Base-by-base conservation (phyloP, 805 yeast species). In the Candida odintsovae region DNA sequence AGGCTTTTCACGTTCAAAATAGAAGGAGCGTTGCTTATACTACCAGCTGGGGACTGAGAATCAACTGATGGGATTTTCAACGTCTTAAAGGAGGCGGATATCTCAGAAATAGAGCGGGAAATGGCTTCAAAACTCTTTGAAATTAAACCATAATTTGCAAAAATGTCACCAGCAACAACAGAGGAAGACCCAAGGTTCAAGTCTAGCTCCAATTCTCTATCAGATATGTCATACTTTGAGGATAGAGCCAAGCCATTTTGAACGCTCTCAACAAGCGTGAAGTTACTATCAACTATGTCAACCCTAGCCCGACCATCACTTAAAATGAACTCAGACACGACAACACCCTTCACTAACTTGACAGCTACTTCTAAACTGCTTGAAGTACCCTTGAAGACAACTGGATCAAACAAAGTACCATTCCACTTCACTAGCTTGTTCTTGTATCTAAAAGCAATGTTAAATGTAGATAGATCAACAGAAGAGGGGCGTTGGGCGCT, bases 381-480 rank as follows among this genome's bases (percentile, higher is more conserved):
- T 35, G 35, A 44, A 11, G 26, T 16, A 33, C 50, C 50, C 20
- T 33, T 18, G 11, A 44, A 8, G 3, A 6, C 23, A 9, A 47
- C 42, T 15, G 45, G 39, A 15, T 42, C 43, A 7, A 42, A 11
- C 16, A 26, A 1, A 2, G 35, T 19, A 3, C 41, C 9, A 11
- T 23, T 40, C 39, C 41, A 38, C 4, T 19, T 41, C 36, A 44
- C 44, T 3, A 25, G 19, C n/a, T 39, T 31, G 33, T 43, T 47
- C 15, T 33, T 33, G 20, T 33, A 33, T 33, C 36, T 33, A 16
- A 33, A 33, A n/a, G 20, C 11, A 33, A 18, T 11, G 12, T 9
- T 16, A 9, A 33, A 10, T 3, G 5, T 8, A 16, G 36, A n/a
- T 8, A n/a, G 20, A 16, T 33, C 20, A 16, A 33, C 18, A 16